Evolutionary conservation across 495 filamentous ascomycete genomes (phyloP), one percentile per base, ranked within the genome.

Genomic region (Rusavskia elegans): DNA sequence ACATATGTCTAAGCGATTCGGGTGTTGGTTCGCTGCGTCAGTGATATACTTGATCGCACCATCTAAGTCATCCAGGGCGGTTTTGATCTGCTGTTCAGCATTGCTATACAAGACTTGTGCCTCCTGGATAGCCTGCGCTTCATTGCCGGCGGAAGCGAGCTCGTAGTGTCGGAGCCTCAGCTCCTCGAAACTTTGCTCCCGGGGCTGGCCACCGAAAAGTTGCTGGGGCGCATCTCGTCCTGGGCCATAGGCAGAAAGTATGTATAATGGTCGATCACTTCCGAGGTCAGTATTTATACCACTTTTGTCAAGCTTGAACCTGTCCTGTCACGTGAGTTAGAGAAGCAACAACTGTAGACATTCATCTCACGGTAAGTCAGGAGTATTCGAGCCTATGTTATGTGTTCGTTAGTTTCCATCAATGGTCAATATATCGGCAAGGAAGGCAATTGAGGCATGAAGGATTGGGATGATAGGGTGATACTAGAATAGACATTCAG

Each of bases 111-210:
- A 60, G 5, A 53, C 63, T 21, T 75, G 67, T 45, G 85, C 79
- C 57, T 89, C 79, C 58, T 80, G 74, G 14, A 88, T 70, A 10
- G 84, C 84, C 52, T 73, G 70, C 53, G 82, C 67, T 38, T 72
- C 64, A 55, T 83, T 86, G 5, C 82, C 82, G 16, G 76, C 53
- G 17, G 75, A 71, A 32, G 66, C 59, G 8, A 71, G 71, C 50
- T 78, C 64, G 59, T 87, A 79, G 67, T 83, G 82, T 20, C 78
- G 73, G 14, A 89, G 48, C 50, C 87, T 75, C 48, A 89, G 71
- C 61, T 95, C 89, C 64, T 95, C 88, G 36, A 81, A 80, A 59
- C 86, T 90, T 57, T 86, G 80, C 64, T 95, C 89, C 20, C 85
- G 71, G n/a, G 75, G 70, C 41, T 73, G 72, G 6, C 87, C 87